Evolutionary conservation across 306 rosid genomes (phyloP).

Genomic region (Boehmeria nivea): DNA sequence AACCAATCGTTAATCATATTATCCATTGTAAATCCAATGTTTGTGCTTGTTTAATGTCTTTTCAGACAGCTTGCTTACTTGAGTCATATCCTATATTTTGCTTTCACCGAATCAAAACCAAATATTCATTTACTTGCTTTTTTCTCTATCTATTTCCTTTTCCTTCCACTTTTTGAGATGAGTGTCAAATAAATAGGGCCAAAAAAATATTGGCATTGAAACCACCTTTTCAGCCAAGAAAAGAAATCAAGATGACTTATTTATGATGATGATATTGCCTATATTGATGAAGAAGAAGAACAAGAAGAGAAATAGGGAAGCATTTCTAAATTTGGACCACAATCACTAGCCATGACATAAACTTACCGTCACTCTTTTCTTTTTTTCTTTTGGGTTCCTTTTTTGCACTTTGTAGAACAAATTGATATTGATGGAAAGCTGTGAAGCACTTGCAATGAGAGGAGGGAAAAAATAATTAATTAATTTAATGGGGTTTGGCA

Average conservation of each 20-base stretch:
- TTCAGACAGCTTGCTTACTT: neutral
- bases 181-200: conserved; percentile 4
- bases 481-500: conserved; percentile 16
- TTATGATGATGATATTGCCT: conserved; percentile 7
- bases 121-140: neutral
- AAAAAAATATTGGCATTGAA: conserved; percentile 14
- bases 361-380: conserved; percentile 14
- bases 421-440: conserved; percentile 16
- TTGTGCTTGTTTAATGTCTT: neutral
- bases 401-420: too few relatives aligned
- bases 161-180: conserved; percentile 7
- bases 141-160: neutral
- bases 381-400: too few relatives aligned
- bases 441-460: conserved; percentile 19
- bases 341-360: conserved; percentile 18
- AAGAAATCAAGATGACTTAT: neutral
- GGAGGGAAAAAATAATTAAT: neutral
- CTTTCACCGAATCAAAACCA: neutral
- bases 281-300: conserved; percentile 3
- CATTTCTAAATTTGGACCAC: conserved; percentile 23
- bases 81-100: neutral
- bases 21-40: neutral
- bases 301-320: conserved; percentile 5
- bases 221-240: conserved; percentile 12
- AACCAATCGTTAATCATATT: neutral